Conservation (phyloP, 1,139 yeast genomes). For the Candida glucosophila region DNA sequence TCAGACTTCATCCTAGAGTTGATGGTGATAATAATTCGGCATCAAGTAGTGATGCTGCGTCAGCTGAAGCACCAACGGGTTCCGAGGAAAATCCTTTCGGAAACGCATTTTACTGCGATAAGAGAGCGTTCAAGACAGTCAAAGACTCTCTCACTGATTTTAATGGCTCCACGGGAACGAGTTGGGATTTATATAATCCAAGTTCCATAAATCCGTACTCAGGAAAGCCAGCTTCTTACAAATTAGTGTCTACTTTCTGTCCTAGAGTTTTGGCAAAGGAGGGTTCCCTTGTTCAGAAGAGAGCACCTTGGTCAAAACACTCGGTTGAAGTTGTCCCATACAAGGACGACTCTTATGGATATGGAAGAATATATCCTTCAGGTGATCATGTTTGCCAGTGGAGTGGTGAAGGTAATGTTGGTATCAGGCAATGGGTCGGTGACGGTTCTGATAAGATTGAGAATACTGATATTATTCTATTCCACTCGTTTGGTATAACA, state of each 20-base stretch:
- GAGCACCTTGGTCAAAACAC: conserved; percentile 75
- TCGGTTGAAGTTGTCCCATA: conserved; percentile 65
- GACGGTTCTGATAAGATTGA: conserved; percentile 56
- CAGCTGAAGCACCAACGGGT: conserved; percentile 54
- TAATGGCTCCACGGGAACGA: conserved; percentile 53
- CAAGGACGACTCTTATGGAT: conserved; percentile 40
- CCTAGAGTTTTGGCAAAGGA: conserved; percentile 67
- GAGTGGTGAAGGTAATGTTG: conserved; percentile 65
- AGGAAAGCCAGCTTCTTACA: conserved; percentile 67
- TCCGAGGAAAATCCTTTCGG: conserved; percentile 65
- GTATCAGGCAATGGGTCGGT: conserved; percentile 68
- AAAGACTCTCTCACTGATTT: conserved; percentile 58
- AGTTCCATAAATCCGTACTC: conserved; percentile 57
- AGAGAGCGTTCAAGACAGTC: conserved; percentile 58
- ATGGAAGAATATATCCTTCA: conserved; percentile 65
- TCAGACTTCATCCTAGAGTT: conserved; percentile 70
- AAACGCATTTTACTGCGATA: conserved; percentile 59
- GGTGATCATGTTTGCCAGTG: conserved; percentile 77
- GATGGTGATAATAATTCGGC: conserved; percentile 76
- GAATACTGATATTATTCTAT: conserved; percentile 61
- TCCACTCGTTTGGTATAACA: conserved; percentile 78
- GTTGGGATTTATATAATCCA: conserved; percentile 79
- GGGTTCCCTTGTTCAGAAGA: conserved; percentile 66
- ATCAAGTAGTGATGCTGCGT: conserved; percentile 56
- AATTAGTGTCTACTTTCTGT: conserved; percentile 70